Evolutionary conservation across 345 rosid species (phyloP), one percentile per base, ranked within the genome.

Genomic region (Populus alba): DNA sequence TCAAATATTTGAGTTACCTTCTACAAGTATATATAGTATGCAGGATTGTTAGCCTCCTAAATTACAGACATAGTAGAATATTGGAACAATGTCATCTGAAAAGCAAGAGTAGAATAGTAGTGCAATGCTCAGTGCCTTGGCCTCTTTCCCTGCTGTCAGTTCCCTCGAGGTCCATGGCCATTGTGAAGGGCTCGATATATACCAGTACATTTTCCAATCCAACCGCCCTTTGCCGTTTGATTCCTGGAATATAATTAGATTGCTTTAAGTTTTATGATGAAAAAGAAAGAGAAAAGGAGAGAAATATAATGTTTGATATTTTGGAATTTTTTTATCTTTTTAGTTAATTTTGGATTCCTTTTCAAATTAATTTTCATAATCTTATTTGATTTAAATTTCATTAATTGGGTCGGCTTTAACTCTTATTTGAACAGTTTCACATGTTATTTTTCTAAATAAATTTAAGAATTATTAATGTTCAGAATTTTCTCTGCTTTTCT

Each of bases 131-230:
- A 63, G 61, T 80, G 90, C 97, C 97, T 92, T n/a, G 94, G 66
- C 97, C 97, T 75, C 97, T 86, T 84, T 92, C 97, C 85, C 94
- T 92, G 31, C 92, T 92, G 74, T 92, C 94, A 3, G 94, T 92
- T 62, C 97, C 94, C 88, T 92, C 97, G 82, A 92, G 85, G 85
- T 92, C 97, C 92, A 89, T 87, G 29, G 90, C 94, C 78, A 89
- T 53, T 18, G 92, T 92, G 68, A 86, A 90, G 75, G 97, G 94
- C 74, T 90, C 89, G 65, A 90, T 86, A 20, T n/a, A n/a, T n/a
- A n/a, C 91, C 90, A 75, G 84, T 75, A 86, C 92, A 92, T 83
- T 55, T 89, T 2, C 4, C 33, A 31, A 31, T 31, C 33, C 33
- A 31, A 31, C 3, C 4, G 2, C 33, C 33, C 33, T 89, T 92